A percentile compares a stretch with the other conserved stretches of the same genome.
These are phyloP conservation scores for Pyropia haitanensis DNA, from an alignment of 23 red algal species.

Conservation along the genomic window DNA sequence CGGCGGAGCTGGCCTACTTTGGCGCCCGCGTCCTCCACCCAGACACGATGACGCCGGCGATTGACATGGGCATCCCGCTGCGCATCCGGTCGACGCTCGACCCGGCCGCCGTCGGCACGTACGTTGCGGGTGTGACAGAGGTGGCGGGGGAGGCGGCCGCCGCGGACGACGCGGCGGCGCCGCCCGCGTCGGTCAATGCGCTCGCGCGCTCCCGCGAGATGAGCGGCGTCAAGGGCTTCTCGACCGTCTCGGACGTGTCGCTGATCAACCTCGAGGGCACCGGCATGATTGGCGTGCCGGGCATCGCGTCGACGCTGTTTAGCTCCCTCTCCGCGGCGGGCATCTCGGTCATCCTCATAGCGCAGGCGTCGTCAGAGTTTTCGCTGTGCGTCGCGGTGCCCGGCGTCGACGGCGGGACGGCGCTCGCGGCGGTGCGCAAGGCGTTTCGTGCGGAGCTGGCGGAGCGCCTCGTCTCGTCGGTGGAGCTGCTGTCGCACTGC, in stretches of 20 bases:
- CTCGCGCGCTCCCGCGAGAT: constrained; percentile 19
- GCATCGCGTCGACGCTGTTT: constrained; percentile 82
- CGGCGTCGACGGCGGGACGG: constrained; percentile 37
- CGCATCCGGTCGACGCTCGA: constrained; percentile 77
- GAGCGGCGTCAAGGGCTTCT: constrained; percentile 90
- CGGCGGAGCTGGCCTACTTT: constrained; percentile 96
- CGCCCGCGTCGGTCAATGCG: neutral
- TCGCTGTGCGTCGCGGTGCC: constrained; percentile 92
- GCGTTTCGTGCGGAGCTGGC: constrained; percentile 86
- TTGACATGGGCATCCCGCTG: constrained; percentile 61
- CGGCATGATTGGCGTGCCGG: constrained; percentile 98
- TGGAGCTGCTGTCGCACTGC: constrained; percentile 52
- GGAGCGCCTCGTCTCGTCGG: constrained; percentile 71
- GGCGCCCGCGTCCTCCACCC: constrained; percentile 94
- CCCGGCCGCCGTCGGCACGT: constrained; percentile 38
- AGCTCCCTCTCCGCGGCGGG: constrained; percentile 53
- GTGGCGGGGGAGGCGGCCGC: neutral
- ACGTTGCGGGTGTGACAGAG: neutral
- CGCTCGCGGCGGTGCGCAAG: constrained; percentile 34
- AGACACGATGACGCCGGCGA: constrained; percentile 84
- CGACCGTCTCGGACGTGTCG: constrained; percentile 79
- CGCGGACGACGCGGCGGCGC: neutral
- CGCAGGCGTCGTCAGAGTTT: constrained; percentile 91
- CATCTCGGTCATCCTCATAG: constrained; percentile 82
- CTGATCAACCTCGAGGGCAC: constrained; percentile 93